Evolutionary conservation across 495 filamentous ascomycete genomes (phyloP), one percentile per base, ranked within the genome.

Genomic region (Aspergillus mulundensis): DNA sequence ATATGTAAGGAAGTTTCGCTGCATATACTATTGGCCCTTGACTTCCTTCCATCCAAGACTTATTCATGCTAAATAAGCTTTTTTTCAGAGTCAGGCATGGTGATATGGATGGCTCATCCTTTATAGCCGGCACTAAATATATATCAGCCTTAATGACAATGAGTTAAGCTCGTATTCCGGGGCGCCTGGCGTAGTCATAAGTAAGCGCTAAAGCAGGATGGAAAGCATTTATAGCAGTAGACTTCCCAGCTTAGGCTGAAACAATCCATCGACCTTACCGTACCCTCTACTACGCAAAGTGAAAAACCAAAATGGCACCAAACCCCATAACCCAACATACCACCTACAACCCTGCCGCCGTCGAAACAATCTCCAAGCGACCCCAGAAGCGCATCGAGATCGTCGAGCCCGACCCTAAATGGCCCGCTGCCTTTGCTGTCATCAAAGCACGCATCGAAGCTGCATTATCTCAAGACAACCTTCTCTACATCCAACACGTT

Each of bases 331-430:
- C 46, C 19, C 24, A 51, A 1, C 52, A 45, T 21, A 40, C 11
- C 16, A 2, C 21, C n/a, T 60, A 55, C 46, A 38, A 60, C 52
- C 57, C 38, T 23, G 45, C 40, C 49, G n/a, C 25, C 21, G 12
- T 45, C 34, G 25, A 50, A 19, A 16, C 1, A 15, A 16, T 61
- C 28, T 50, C 59, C 19, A 50, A 28, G 0, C 59, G 59, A 18
- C 38, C 45, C 38, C 16, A 51, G 14, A 57, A 57, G 28, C 56
- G 49, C 11, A 63, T 74, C n/a, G 56, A 66, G 42, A 75, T 80
- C 39, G 58, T 74, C 49, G 67, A 74, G 12, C 66, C 70, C n/a
- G 65, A 74, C 54, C 67, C 75, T 44, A 52, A 53, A 50, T 80
- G 77, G 77, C 73, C 70, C 14, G 56, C 65, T 36, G 54, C 50